Evolutionary conservation across 2,329 filamentous ascomycete species (phyloP).

Genomic region (Fusarium gaditjirri): DNA sequence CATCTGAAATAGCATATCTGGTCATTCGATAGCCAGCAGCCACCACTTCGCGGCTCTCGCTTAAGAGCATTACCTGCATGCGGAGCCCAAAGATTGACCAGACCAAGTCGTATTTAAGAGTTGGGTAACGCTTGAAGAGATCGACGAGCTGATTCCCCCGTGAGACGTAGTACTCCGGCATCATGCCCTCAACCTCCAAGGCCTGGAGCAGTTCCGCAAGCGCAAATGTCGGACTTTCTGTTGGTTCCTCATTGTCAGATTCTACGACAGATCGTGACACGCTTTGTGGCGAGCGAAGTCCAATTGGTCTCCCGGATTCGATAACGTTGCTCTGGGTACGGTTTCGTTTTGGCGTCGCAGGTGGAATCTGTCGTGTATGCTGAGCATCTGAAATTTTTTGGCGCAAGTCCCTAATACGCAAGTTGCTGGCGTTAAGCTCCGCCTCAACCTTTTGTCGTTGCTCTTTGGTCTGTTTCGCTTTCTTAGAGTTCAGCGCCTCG

Average conservation of each 20-base stretch:
- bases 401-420: constrained; percentile 70
- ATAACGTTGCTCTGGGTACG: constrained; percentile 60
- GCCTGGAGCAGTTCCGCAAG: constrained; percentile 91
- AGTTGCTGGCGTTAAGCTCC: constrained; percentile 89
- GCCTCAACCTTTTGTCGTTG: constrained; percentile 83
- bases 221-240: constrained; percentile 91
- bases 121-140: constrained; percentile 92
- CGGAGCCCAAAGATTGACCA: constrained; percentile 95
- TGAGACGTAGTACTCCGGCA: constrained; percentile 93
- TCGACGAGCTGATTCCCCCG: constrained; percentile 93
- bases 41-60: constrained; percentile 94
- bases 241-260: constrained; percentile 73
- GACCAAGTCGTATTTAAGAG: constrained; percentile 93
- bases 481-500: constrained; percentile 93
- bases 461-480: constrained; percentile 93
- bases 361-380: constrained; percentile 57
- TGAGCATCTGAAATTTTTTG: constrained; percentile 70
- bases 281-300: constrained; percentile 67
- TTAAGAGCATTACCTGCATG: constrained; percentile 95
- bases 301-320: constrained; percentile 57
- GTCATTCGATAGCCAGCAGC: constrained; percentile 94
- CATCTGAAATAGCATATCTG: constrained; percentile 92
- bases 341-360: constrained; percentile 63
- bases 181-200: constrained; percentile 86
- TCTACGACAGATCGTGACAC: constrained; percentile 65